phyloP scores from a whole-genome alignment of 768 basidiomycete species.

The Mrakia gelida region DNA sequence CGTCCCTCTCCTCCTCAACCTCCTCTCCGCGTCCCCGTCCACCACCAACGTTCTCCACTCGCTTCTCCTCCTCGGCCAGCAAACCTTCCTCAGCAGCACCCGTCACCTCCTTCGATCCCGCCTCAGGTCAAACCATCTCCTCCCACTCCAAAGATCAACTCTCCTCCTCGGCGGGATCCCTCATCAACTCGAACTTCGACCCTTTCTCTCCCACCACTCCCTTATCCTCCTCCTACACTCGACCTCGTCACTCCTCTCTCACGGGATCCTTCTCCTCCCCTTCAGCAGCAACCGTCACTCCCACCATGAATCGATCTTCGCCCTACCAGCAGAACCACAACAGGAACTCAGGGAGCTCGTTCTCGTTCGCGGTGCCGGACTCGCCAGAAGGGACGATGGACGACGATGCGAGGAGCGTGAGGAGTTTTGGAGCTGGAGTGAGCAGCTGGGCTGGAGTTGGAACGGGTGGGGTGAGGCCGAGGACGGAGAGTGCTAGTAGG shows the following conservation, averaged over 20 bases:
- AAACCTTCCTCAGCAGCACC: constrained; percentile 24
- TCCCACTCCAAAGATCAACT: background rate
- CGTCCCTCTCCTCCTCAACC: background rate
- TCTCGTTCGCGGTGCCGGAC: background rate
- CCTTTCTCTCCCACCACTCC: background rate
- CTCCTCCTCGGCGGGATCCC: background rate
- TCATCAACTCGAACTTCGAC: background rate
- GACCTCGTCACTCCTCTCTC: constrained; percentile 5
- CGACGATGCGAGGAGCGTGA: constrained; percentile 24
- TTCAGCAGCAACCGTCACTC: background rate
- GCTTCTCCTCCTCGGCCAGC: background rate
- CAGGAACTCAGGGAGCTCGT: background rate
- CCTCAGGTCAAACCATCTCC: constrained; percentile 24
- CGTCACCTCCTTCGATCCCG: constrained; percentile 15
- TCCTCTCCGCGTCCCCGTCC: background rate
- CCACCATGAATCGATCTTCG: background rate
- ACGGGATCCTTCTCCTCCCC: constrained; percentile 6
- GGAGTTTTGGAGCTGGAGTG: background rate
- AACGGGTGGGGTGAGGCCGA: background rate
- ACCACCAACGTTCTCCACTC: background rate
- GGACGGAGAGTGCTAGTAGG: constrained; percentile 17
- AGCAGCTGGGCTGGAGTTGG: constrained; percentile 6
- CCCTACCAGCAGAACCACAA: background rate
- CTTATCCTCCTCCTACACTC: background rate
- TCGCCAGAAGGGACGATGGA: background rate